Evolutionary conservation across 106 monocot species (phyloP).

Genomic region (Ottelia alismoides): DNA sequence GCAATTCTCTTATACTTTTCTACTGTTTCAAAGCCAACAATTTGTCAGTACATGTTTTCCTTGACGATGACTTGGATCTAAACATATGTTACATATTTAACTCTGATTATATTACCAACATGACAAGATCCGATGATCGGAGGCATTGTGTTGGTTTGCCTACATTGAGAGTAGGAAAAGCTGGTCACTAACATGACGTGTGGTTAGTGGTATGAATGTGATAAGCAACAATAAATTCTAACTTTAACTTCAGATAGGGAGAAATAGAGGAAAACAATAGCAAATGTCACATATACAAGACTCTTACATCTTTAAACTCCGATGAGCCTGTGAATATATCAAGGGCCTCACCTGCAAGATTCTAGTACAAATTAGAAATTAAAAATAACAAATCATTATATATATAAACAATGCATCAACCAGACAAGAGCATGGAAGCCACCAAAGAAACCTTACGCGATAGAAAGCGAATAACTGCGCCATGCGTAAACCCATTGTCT

Average conservation of each 20-base stretch:
- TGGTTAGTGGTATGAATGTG: too few species aligned
- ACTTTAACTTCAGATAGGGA: too few species aligned
- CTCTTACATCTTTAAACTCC: conserved; percentile 74
- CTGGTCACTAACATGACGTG: too few species aligned
- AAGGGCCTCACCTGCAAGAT: conserved; percentile 61
- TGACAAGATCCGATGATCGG: not conserved
- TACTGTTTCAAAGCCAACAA: too few species aligned
- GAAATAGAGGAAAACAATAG: too few species aligned
- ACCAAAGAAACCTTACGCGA: conserved; percentile 48
- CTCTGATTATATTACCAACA: too few species aligned
- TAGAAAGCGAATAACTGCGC: conserved; percentile 70
- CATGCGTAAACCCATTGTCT: conserved; percentile 58
- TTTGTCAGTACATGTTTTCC: too few species aligned
- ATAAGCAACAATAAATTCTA: too few species aligned
- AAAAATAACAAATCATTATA: not conserved
- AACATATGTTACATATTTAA: too few species aligned
- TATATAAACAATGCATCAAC: not conserved
- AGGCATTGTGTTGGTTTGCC: not conserved
- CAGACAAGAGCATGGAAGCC: not conserved
- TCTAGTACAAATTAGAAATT: conserved; percentile 3
- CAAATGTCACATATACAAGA: too few species aligned
- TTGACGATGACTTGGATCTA: too few species aligned
- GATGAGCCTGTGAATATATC: conserved; percentile 52
- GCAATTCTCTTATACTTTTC: too few species aligned
- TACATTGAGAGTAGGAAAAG: not conserved